A percentile compares a stretch with the other conserved stretches of the same genome.
Evolutionary conservation across 2,329 filamentous ascomycete genomes (phyloP).

Genomic region (Ceratocystis papillata): DNA sequence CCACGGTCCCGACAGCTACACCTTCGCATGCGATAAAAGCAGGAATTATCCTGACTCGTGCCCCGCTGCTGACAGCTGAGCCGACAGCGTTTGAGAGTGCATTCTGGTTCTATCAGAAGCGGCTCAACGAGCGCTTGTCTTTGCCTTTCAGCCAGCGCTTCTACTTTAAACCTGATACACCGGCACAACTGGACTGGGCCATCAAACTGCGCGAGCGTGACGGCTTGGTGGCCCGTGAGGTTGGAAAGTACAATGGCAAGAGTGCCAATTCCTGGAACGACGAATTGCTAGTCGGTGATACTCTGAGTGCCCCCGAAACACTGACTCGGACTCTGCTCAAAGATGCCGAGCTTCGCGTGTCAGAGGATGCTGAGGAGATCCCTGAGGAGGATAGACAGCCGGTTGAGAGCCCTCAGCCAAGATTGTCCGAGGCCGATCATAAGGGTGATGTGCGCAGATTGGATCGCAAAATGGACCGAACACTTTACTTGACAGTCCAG

Average conservation of each 20-base stretch:
- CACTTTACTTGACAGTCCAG: constrained; percentile 79
- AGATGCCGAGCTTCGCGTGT: constrained; percentile 59
- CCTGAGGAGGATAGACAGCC: constrained; percentile 49
- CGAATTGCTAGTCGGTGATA: constrained; percentile 67
- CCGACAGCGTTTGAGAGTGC: constrained; percentile 82
- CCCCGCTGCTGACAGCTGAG: constrained; percentile 74
- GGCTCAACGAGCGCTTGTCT: constrained; percentile 82
- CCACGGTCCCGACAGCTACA: constrained; percentile 24
- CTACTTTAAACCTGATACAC: constrained; percentile 88
- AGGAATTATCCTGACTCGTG: constrained; percentile 75
- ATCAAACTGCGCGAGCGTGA: constrained; percentile 66
- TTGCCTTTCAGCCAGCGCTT: constrained; percentile 82
- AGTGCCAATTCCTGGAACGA: constrained; percentile 75
- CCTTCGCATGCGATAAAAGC: constrained; percentile 42
- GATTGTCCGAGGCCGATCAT: constrained; percentile 67
- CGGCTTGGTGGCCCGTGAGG: constrained; percentile 67
- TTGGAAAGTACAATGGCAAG: constrained; percentile 70
- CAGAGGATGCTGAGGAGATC: constrained; percentile 50
- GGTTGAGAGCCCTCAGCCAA: constrained; percentile 58
- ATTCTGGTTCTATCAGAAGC: constrained; percentile 94
- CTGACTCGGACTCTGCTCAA: constrained; percentile 59
- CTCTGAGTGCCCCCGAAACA: constrained; percentile 51
- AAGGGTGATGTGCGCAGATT: constrained; percentile 65
- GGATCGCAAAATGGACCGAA: constrained; percentile 67
- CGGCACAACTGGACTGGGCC: constrained; percentile 78